A percentile compares a stretch with the other conserved stretches of the same genome.
Evolutionary conservation across 2,329 filamentous ascomycete species (phyloP).

Genomic region (Penicillium hordei): DNA sequence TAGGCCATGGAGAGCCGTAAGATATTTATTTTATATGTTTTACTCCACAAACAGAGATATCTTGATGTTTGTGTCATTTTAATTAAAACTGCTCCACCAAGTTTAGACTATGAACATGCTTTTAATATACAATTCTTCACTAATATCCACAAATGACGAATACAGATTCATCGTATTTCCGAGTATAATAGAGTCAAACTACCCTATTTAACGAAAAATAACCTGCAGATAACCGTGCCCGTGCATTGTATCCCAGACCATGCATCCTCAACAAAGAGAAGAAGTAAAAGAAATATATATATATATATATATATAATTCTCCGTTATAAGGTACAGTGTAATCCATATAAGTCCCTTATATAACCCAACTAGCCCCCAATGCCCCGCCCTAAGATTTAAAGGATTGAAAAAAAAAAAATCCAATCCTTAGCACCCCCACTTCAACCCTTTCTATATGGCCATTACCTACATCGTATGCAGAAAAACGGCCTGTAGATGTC

Average conservation of each 20-base stretch:
- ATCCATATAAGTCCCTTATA: background rate
- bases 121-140: background rate
- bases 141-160: background rate
- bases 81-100: background rate
- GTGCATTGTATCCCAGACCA: conserved; percentile 4
- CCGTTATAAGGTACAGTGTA: background rate
- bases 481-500: conserved; percentile 14
- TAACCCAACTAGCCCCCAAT: conserved; percentile 7
- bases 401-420: background rate
- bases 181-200: background rate
- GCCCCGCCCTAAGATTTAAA: conserved; percentile 12
- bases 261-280: background rate
- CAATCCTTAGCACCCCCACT: conserved; percentile 5
- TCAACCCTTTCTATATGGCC: background rate
- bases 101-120: background rate
- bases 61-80: background rate
- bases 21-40: background rate
- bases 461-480: conserved; percentile 1
- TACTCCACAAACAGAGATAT: background rate
- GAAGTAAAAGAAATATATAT: background rate
- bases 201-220: background rate
- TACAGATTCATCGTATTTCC: background rate
- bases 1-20: background rate
- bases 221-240: background rate
- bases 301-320: background rate